Conservation (phyloP, 192 early-diverging fungal genomes). For the Spinellus fusiger region DNA sequence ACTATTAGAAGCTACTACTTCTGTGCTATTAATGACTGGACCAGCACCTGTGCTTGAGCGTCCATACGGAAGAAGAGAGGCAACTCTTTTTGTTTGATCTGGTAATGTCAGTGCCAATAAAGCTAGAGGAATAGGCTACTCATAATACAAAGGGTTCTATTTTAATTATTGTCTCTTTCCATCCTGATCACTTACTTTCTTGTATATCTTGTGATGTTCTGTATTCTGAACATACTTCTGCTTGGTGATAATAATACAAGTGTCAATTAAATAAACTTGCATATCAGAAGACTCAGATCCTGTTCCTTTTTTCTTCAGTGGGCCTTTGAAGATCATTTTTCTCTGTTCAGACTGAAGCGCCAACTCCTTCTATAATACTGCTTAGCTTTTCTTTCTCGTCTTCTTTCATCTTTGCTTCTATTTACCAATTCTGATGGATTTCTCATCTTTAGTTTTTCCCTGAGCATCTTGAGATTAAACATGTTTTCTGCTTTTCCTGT, state of each 20-base stretch:
- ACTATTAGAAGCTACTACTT: background rate
- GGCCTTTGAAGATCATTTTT: slow-evolving; percentile 72
- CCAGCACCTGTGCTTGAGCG: background rate
- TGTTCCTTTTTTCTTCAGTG: slow-evolving; percentile 53
- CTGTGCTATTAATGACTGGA: background rate
- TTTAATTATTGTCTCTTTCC: background rate
- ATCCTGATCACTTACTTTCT: slow-evolving; percentile 28
- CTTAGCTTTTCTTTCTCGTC: background rate
- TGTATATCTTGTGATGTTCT: slow-evolving; percentile 58
- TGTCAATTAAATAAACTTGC: slow-evolving; percentile 82
- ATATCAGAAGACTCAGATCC: slow-evolving; percentile 62
- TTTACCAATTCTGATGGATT: slow-evolving; percentile 11
- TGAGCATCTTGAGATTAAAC: slow-evolving; percentile 74
- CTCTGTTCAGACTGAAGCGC: slow-evolving; percentile 64
- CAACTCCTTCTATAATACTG: slow-evolving; percentile 53
- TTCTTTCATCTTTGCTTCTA: background rate
- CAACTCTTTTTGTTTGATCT: slow-evolving; percentile 24
- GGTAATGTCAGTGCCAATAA: slow-evolving; percentile 51
- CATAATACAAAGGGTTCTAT: slow-evolving; percentile 17
- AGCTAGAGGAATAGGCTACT: slow-evolving; percentile 79
- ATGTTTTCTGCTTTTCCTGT: slow-evolving; percentile 85
- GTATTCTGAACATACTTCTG: slow-evolving; percentile 52
- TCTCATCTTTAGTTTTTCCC: slow-evolving; percentile 60
- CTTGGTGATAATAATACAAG: slow-evolving; percentile 72
- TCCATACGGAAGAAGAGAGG: slow-evolving; percentile 28